These are phyloP conservation scores for Solanum gandarillasii DNA, from an alignment of 257 asterid species.

Conservation along the genomic window DNA sequence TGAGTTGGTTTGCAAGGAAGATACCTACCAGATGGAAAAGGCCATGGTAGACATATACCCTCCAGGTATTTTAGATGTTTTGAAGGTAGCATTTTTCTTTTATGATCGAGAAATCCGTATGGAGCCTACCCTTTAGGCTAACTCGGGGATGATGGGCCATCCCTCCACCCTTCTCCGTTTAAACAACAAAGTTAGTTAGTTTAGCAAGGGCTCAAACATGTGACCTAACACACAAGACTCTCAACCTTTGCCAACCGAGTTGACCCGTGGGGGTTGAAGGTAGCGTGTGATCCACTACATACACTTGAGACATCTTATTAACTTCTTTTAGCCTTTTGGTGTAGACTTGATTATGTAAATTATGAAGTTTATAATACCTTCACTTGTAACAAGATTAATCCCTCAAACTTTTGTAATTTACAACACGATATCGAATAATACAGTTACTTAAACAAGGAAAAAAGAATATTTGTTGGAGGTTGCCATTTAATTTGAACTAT, in stretches of 20 bases:
- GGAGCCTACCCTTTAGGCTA: not conserved
- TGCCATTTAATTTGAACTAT: slow-evolving; percentile 32
- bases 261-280: not conserved
- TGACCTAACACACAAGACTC: not conserved
- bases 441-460: not conserved
- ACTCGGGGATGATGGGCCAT: not conserved
- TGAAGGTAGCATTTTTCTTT: not conserved
- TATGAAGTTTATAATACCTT: not conserved
- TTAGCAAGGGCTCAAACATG: not conserved
- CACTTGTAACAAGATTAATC: not conserved
- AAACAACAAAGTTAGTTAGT: not conserved
- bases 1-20: not conserved
- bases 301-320: not conserved
- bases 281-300: not conserved
- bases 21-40: not conserved
- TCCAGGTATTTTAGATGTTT: not conserved
- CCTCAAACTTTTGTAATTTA: not conserved
- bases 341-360: not conserved
- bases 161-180: not conserved
- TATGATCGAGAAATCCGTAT: not conserved
- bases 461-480: slow-evolving; percentile 19
- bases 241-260: not conserved
- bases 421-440: not conserved
- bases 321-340: not conserved
- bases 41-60: not conserved